Conservation (phyloP, 2,329 filamentous ascomycete genomes). For the Penicillium sp. region DNA sequence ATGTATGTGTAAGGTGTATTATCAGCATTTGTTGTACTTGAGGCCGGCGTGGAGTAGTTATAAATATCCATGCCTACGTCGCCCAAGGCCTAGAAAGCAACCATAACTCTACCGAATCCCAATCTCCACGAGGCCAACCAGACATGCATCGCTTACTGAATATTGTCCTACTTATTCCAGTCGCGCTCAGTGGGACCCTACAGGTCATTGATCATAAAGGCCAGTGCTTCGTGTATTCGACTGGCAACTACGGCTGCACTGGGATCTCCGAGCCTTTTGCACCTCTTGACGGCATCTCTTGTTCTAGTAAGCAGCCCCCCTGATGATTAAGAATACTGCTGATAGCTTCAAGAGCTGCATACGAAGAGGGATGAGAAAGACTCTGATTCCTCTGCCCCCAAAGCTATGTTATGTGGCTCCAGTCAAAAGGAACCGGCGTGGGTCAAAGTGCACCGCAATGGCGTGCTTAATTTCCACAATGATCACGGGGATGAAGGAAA, state of each 20-base stretch:
- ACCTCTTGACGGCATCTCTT: constrained; percentile 1
- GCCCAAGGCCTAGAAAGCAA: neutral
- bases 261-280: neutral
- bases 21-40: neutral
- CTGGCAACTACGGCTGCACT: neutral
- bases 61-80: neutral
- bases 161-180: neutral
- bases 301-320: neutral
- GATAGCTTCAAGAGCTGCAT: neutral
- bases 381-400: neutral
- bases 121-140: neutral
- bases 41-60: neutral
- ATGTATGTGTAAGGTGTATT: neutral
- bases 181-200: neutral
- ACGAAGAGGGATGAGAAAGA: neutral
- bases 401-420: neutral
- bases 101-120: neutral
- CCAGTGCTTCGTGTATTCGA: constrained; percentile 4
- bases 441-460: neutral
- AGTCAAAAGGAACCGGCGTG: neutral
- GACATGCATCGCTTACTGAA: neutral
- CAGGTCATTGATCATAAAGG: neutral
- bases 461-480: neutral
- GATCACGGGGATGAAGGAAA: neutral
- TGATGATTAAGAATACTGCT: neutral